A percentile compares a stretch with the other conserved stretches of the same genome.
Conservation (phyloP, 2,329 filamentous ascomycete species). For the Akanthomyces muscarius region DNA sequence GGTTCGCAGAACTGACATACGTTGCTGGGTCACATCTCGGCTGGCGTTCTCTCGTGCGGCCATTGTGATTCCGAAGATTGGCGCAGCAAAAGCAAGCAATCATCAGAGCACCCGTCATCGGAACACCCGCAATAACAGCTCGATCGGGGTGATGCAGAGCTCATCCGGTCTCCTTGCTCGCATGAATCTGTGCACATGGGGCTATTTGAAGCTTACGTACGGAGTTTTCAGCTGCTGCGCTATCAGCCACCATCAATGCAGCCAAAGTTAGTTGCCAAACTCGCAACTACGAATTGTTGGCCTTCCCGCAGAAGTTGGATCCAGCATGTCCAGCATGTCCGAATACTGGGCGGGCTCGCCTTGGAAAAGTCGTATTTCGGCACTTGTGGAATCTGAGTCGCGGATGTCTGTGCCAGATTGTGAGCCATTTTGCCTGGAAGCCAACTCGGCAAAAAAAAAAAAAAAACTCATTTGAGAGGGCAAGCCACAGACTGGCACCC, state of each 20-base stretch:
- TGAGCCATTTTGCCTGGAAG: background rate
- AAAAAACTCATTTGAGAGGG: background rate
- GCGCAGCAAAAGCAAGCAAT: background rate
- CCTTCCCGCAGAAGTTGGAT: background rate
- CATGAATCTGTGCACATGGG: background rate
- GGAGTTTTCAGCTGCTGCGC: background rate
- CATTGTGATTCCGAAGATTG: background rate
- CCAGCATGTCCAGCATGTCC: background rate
- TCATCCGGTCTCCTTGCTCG: background rate
- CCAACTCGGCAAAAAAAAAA: background rate
- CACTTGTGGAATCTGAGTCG: background rate
- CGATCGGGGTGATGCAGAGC: background rate
- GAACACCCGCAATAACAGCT: background rate
- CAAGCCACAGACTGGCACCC: background rate
- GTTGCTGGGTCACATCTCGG: no score
- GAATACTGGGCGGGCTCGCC: background rate
- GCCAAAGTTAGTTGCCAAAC: background rate
- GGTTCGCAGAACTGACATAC: background rate
- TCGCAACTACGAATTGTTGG: background rate
- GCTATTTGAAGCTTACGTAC: background rate
- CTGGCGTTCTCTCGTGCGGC: background rate
- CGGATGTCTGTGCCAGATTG: background rate
- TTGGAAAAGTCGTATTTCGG: background rate
- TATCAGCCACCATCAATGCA: background rate
- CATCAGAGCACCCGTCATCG: background rate